A percentile compares a stretch with the other conserved stretches of the same genome.
phyloP scores from a whole-genome alignment of 495 filamentous ascomycete species.

The Xylaria grammica region DNA sequence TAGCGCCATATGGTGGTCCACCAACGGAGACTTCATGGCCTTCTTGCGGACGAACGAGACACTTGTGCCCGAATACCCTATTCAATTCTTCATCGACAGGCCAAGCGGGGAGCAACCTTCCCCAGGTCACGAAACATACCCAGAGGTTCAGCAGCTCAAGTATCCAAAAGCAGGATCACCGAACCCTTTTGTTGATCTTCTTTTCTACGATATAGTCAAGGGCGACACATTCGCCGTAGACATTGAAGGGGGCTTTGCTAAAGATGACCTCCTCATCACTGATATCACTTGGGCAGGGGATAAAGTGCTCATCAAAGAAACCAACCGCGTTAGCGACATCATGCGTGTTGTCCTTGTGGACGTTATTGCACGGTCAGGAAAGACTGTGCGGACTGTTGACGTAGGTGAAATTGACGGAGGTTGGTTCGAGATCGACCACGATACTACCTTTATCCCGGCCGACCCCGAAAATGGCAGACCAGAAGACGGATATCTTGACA shows the following conservation, averaged over 20 bases:
- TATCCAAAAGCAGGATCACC: slow-evolving; percentile 96
- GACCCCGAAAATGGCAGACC: slow-evolving; percentile 76
- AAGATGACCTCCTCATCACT: slow-evolving; percentile 88
- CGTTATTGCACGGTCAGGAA: slow-evolving; percentile 73
- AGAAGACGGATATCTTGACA: slow-evolving; percentile 91
- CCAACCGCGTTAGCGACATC: slow-evolving; percentile 91
- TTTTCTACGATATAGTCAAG: slow-evolving; percentile 87
- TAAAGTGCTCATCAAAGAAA: slow-evolving; percentile 84
- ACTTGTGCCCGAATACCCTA: slow-evolving; percentile 86
- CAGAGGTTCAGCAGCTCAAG: slow-evolving; percentile 89
- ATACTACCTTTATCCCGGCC: slow-evolving; percentile 84
- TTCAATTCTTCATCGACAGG: slow-evolving; percentile 89
- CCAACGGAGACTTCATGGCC: slow-evolving; percentile 84
- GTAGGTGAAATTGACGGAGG: slow-evolving; percentile 85
- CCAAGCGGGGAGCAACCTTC: slow-evolving; percentile 77
- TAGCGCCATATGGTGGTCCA: slow-evolving; percentile 92
- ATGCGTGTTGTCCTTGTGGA: slow-evolving; percentile 87
- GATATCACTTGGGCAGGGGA: slow-evolving; percentile 89
- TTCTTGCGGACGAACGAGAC: slow-evolving; percentile 94
- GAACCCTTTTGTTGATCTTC: slow-evolving; percentile 85
- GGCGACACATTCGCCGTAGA: slow-evolving; percentile 79
- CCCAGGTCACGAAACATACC: slow-evolving; percentile 84
- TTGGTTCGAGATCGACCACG: slow-evolving; percentile 94
- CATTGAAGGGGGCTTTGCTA: slow-evolving; percentile 75
- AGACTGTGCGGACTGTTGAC: slow-evolving; percentile 76